phyloP scores from a whole-genome alignment of 2,329 filamentous ascomycete species.

The Scedosporium apiospermum region DNA sequence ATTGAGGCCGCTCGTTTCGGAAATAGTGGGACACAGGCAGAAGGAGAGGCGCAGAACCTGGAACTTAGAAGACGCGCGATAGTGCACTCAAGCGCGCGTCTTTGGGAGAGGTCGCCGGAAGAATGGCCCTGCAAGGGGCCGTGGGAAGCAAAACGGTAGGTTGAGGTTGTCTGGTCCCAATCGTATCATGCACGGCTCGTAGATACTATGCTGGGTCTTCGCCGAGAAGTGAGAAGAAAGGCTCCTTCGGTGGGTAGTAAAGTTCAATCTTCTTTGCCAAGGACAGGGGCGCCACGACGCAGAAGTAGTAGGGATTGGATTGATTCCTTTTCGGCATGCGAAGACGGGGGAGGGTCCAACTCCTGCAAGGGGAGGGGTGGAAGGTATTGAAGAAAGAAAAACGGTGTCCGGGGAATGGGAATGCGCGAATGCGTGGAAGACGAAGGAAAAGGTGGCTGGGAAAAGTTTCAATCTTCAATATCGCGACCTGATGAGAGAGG shows the following conservation, averaged over 20 bases:
- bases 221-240: background rate
- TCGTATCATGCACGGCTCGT: background rate
- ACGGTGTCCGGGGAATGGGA: background rate
- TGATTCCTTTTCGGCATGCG: background rate
- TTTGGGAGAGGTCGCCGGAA: constrained; percentile 7
- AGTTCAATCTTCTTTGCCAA: background rate
- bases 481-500: background rate
- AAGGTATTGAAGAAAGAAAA: background rate
- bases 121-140: background rate
- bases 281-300: background rate
- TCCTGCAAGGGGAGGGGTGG: background rate
- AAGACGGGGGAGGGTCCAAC: background rate
- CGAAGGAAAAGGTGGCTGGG: background rate
- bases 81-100: constrained; percentile 11
- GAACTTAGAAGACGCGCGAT: constrained; percentile 5
- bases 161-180: background rate
- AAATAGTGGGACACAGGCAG: constrained; percentile 5
- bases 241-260: background rate
- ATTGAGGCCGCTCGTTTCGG: constrained; percentile 3
- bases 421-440: background rate
- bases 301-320: background rate
- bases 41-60: background rate
- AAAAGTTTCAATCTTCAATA: background rate
- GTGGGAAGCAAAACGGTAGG: background rate
- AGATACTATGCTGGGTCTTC: background rate